phyloP scores from a whole-genome alignment of 2,329 filamentous ascomycete genomes.

The Parastagonospora avenae region DNA sequence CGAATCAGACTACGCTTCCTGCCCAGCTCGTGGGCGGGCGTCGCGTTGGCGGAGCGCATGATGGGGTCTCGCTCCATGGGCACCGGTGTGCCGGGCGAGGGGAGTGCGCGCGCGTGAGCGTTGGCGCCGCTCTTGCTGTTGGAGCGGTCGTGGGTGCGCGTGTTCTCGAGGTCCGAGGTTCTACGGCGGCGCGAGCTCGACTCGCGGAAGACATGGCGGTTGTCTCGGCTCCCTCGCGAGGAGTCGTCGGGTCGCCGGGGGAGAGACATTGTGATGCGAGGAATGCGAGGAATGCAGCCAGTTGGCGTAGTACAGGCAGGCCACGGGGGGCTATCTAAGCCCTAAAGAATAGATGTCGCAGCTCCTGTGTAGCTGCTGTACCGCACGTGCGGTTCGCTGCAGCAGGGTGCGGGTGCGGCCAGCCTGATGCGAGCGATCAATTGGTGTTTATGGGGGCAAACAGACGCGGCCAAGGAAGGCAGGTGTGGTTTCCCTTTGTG shows the following conservation, averaged over 20 bases:
- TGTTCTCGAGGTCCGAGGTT: conserved; percentile 70
- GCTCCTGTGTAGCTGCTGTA: conserved; percentile 5
- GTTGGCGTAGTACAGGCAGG: conserved; percentile 18
- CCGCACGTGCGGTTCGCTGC: not conserved
- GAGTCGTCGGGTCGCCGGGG: conserved; percentile 67
- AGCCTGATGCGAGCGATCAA: not conserved
- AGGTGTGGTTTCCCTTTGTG: conserved; percentile 9
- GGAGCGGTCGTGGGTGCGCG: conserved; percentile 54
- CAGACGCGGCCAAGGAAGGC: not conserved
- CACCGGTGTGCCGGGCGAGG: conserved; percentile 52
- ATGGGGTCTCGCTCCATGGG: conserved; percentile 59
- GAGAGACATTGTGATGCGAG: conserved; percentile 50
- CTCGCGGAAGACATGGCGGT: conserved; percentile 64
- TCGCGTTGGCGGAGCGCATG: conserved; percentile 49
- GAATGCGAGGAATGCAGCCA: conserved; percentile 31
- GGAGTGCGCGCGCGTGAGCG: conserved; percentile 47
- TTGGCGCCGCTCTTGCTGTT: conserved; percentile 49
- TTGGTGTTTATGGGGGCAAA: not conserved
- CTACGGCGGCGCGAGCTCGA: conserved; percentile 62
- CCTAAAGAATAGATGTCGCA: conserved; percentile 15
- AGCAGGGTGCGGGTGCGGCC: not conserved
- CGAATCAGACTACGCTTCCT: conserved; percentile 88
- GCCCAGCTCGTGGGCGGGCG: conserved; percentile 54
- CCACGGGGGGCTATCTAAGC: conserved; percentile 1
- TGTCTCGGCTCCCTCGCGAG: conserved; percentile 57